A percentile compares a stretch with the other conserved stretches of the same genome.
Evolutionary conservation across 768 basidiomycete genomes (phyloP).

Genomic region (Rhizopogon vulgaris): DNA sequence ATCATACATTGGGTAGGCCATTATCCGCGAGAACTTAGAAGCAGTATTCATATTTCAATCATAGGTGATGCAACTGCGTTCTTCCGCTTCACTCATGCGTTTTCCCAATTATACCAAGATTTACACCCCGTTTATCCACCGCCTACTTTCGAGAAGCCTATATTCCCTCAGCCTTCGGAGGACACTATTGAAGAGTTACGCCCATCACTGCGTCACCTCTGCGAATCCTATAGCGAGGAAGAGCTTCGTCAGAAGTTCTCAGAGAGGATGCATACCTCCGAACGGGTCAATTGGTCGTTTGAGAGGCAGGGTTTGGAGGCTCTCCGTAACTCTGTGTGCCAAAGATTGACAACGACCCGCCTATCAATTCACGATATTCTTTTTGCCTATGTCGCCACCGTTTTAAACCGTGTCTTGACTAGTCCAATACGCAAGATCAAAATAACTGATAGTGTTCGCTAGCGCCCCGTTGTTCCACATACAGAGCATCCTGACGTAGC

Average conservation of each 20-base stretch:
- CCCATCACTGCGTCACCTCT: conserved; percentile 20
- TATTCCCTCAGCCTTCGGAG: conserved; percentile 13
- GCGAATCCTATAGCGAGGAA: conserved; percentile 6
- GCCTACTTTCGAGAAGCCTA: conserved; percentile 21
- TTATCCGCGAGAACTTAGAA: background rate
- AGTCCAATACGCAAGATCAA: conserved; percentile 14
- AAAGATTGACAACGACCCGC: background rate
- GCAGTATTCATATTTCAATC: background rate
- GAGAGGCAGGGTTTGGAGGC: conserved; percentile 5
- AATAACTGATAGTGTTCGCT: conserved; percentile 22
- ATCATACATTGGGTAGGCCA: conserved; percentile 25
- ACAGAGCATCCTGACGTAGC: background rate
- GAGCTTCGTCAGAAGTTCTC: conserved; percentile 15
- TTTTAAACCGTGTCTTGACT: conserved; percentile 13
- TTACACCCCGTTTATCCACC: conserved; percentile 1
- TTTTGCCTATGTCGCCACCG: conserved; percentile 18
- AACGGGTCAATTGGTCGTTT: conserved; percentile 14
- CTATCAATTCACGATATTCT: conserved; percentile 25
- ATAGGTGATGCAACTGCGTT: conserved; percentile 24
- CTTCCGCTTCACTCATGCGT: conserved; percentile 19
- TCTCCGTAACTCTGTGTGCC: conserved; percentile 10
- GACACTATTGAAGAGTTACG: conserved; percentile 9
- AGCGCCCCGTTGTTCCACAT: background rate
- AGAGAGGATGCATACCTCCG: conserved; percentile 5
- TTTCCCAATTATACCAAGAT: conserved; percentile 26